These are phyloP conservation scores for Perilla frutescens DNA, from an alignment of 257 asterid genomes.

Conservation along the genomic window DNA sequence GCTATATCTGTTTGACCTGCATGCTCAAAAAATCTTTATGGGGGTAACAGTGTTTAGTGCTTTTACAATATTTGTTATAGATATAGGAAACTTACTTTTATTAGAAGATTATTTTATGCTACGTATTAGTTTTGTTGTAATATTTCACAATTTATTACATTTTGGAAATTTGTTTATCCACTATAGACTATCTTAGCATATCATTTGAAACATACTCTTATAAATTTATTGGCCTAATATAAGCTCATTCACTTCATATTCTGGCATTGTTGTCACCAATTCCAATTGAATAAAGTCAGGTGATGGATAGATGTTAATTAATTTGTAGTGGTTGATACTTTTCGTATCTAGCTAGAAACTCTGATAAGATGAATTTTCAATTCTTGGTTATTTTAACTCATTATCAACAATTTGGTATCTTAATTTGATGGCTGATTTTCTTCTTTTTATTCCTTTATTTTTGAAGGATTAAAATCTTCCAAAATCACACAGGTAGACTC, in stretches of 20 bases:
- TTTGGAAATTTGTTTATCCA: background rate
- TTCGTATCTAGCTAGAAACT: conserved; percentile 4
- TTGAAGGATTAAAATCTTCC: conserved; percentile 89
- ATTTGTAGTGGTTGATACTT: background rate
- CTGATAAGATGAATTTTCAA: background rate
- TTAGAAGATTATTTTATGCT: no score
- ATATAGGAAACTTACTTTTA: background rate
- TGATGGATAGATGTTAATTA: background rate
- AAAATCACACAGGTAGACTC: conserved; percentile 85
- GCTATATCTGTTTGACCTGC: conserved; percentile 4
- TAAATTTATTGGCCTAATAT: background rate
- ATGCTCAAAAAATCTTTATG: conserved; percentile 7
- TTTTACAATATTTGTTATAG: background rate
- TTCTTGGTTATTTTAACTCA: background rate
- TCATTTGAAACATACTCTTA: background rate
- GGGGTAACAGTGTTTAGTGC: background rate
- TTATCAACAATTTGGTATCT: conserved; percentile 10
- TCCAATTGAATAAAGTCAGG: background rate
- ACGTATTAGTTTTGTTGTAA: background rate
- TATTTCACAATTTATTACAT: background rate
- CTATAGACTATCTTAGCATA: background rate
- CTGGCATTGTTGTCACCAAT: background rate
- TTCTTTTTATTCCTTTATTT: background rate
- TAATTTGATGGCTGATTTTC: background rate
- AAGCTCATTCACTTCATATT: background rate